Evolutionary conservation across 176 grass and related monocot genomes (phyloP), one percentile per base, ranked within the genome.

Genomic region (Oryza longistaminata): DNA sequence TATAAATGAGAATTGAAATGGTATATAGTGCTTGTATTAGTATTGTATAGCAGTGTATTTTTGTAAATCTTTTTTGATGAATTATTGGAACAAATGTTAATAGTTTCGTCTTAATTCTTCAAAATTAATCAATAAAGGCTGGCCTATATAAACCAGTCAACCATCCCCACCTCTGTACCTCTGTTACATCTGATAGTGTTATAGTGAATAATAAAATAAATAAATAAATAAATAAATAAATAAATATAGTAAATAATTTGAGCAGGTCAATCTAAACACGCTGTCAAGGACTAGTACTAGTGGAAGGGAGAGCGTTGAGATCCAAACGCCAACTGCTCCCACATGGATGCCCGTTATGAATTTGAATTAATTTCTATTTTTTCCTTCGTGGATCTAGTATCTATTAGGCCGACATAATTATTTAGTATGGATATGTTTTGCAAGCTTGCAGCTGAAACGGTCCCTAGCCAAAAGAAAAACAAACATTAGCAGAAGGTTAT

Each of bases 341-440:
- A 83, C 70, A 65, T 65, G 74, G 74, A 76, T 35, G 81, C 40
- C 70, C 39, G 29, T 55, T 21, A 24, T 65, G 22, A 74, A 65
- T 74, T 74, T 74, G 64, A 83, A 74, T 74, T 60, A 4, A 74
- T 33, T 55, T 64, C 16, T 62, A 82, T 58, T 58, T 24, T 75
- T 66, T 64, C 31, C 44, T 44, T 19, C 27, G 10, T 48, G 10
- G 11, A 33, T 73, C 14, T 35, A 35, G 34, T 75, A 48, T 74
- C 7, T n/a, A 11, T 75, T 21, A 26, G n/a, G 40, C 70, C 70
- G 81, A 46, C 81, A 48, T 74, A 33, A 19, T 58, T 19, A 21
- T 58, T 58, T 58, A n/a, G 53, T 55, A 9, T 9, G 19, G 6
- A 21, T 58, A 58, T 58, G 17, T 2, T 6, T 55, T 55, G 17